Conservation (phyloP, 306 rosid species). For the Cucurbita moschata region DNA sequence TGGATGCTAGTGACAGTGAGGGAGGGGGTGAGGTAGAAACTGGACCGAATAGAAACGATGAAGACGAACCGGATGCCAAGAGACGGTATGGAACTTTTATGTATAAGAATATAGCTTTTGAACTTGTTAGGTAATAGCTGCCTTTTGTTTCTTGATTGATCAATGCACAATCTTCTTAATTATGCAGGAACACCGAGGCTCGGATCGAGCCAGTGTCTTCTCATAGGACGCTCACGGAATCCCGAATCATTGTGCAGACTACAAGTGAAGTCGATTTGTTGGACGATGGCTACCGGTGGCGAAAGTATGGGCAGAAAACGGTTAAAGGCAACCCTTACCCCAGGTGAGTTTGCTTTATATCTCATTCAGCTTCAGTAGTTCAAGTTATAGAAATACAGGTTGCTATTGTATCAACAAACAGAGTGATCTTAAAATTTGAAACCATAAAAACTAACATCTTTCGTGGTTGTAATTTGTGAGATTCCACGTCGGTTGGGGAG, state of each 20-base stretch:
- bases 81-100: conserved; percentile 30
- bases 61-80: conserved; percentile 55
- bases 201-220: conserved; percentile 39
- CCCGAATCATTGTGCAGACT: conserved; percentile 77
- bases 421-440: background rate
- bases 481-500: no score
- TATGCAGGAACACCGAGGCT: conserved; percentile 41
- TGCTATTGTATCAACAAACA: background rate
- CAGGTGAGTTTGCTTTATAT: conserved; percentile 28
- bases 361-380: conserved; percentile 1
- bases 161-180: background rate
- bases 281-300: conserved; percentile 84
- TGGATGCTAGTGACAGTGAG: conserved; percentile 54
- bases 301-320: conserved; percentile 75
- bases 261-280: conserved; percentile 77
- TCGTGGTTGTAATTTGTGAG: background rate
- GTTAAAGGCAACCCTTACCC: conserved; percentile 86
- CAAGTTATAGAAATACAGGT: background rate
- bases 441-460: background rate
- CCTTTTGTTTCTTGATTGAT: conserved; percentile 2
- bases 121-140: background rate
- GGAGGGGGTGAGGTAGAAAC: conserved; percentile 45
- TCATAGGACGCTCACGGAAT: conserved; percentile 59
- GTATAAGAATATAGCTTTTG: background rate
- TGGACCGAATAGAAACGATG: conserved; percentile 31